A percentile compares a stretch with the other conserved stretches of the same genome.
These are phyloP conservation scores for Solanum stenotomum DNA, from an alignment of 257 asterid genomes.

Conservation along the genomic window DNA sequence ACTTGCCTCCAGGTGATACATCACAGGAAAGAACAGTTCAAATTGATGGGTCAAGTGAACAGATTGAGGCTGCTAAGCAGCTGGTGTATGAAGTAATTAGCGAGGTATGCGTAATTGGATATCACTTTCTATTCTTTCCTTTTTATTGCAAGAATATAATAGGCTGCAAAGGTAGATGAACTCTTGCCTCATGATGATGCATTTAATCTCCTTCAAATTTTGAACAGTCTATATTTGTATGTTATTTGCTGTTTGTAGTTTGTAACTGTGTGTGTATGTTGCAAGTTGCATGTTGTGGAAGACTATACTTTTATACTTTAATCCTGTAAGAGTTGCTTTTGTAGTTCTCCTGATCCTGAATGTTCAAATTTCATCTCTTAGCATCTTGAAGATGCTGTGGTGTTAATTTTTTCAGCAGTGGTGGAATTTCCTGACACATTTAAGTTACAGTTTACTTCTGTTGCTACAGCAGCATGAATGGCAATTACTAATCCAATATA, in stretches of 20 bases:
- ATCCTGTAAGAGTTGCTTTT: neutral
- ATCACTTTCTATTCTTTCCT: neutral
- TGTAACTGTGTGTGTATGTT: neutral
- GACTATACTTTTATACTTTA: neutral
- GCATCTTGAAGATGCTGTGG: neutral
- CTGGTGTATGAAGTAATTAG: slow-evolving; percentile 19
- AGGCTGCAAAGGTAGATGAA: neutral
- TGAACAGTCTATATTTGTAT: neutral
- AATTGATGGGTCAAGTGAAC: slow-evolving; percentile 20
- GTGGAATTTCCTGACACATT: neutral
- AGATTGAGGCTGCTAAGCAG: slow-evolving; percentile 19
- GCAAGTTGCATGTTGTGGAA: neutral
- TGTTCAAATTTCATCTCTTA: neutral
- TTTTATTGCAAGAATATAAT: neutral
- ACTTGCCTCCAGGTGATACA: slow-evolving; percentile 24
- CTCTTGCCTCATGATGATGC: neutral
- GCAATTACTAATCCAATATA: neutral
- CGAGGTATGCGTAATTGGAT: slow-evolving; percentile 8
- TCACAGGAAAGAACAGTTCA: slow-evolving; percentile 16
- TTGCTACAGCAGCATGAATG: neutral
- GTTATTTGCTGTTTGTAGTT: neutral
- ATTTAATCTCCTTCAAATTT: neutral
- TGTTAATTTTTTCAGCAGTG: neutral
- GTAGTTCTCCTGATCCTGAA: neutral
- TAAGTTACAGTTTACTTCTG: neutral